phyloP scores from a whole-genome alignment of 176 grass and related monocot species.

The Rhipidocladum racemiflorum region DNA sequence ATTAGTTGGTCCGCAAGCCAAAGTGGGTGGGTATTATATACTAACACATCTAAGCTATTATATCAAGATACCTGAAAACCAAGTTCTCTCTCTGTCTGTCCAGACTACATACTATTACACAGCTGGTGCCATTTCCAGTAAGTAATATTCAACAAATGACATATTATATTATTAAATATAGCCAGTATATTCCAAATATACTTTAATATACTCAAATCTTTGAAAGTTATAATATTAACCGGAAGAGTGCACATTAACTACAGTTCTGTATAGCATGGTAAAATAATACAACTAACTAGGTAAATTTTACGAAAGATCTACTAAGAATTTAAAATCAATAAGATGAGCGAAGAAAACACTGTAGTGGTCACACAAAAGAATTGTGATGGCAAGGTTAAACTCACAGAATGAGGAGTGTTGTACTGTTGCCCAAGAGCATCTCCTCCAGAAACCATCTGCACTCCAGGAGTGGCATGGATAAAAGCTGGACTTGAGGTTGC shows the following conservation, averaged over 20 bases:
- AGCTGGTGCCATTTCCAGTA: neutral
- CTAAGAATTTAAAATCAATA: neutral
- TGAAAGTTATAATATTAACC: neutral
- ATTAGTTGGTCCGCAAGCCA: neutral
- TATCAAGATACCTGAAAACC: neutral
- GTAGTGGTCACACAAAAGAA: neutral
- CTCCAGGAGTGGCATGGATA: slow-evolving; percentile 82
- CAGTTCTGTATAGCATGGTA: neutral
- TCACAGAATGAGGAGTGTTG: slow-evolving; percentile 70
- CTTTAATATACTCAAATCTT: neutral
- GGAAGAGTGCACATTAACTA: neutral
- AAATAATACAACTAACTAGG: neutral
- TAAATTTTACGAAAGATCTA: neutral
- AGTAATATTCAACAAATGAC: neutral
- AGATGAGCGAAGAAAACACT: neutral
- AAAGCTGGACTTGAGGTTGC: slow-evolving; percentile 48
- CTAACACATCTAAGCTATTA: neutral
- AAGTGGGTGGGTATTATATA: neutral
- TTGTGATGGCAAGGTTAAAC: slow-evolving; percentile 2
- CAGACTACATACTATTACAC: neutral
- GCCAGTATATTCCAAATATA: slow-evolving; percentile 1
- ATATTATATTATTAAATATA: neutral
- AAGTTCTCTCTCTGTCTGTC: neutral
- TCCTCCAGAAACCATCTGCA: slow-evolving; percentile 59
- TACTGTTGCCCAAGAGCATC: slow-evolving; percentile 82